These are phyloP conservation scores for Candida hispaniensis DNA, from an alignment of 805 yeast genomes.

Conservation along the genomic window DNA sequence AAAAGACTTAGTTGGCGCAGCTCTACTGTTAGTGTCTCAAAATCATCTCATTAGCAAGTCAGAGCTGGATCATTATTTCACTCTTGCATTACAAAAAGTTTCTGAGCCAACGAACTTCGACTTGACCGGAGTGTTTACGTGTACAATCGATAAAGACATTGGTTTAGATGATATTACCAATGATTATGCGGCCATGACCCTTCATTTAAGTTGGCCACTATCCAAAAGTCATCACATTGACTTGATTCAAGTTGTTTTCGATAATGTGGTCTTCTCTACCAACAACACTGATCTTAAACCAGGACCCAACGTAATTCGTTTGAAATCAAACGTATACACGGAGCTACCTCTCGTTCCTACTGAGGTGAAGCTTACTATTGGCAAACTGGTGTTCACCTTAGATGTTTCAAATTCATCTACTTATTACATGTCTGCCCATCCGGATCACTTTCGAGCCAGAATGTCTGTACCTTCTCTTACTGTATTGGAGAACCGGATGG, in stretches of 20 bases:
- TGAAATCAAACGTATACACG: constrained; percentile 18
- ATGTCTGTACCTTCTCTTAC: constrained; percentile 10
- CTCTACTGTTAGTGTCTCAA: constrained; percentile 25
- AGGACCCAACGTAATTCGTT: constrained; percentile 2
- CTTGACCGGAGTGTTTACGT: constrained; percentile 19
- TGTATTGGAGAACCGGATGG: constrained; percentile 2
- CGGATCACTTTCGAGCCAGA: constrained; percentile 6
- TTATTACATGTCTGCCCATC: constrained; percentile 9
- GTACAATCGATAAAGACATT: constrained; percentile 33
- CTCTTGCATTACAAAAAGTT: constrained; percentile 17
- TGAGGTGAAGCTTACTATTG: constrained; percentile 4
- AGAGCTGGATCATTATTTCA: constrained; percentile 19
- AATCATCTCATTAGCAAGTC: constrained; percentile 18
- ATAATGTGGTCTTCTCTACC: too few relatives aligned
- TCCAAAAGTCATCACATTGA: too few relatives aligned
- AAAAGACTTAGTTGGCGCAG: constrained; percentile 24
- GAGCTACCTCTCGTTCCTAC: constrained; percentile 10
- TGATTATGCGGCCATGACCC: too few relatives aligned
- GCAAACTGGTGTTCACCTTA: constrained; percentile 7
- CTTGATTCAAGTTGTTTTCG: too few relatives aligned
- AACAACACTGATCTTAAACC: too few relatives aligned
- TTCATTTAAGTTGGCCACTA: too few relatives aligned
- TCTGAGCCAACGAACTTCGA: constrained; percentile 21
- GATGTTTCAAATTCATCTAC: constrained; percentile 6
- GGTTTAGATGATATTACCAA: constrained; percentile 27